These are phyloP conservation scores for Cinnamomum micranthum DNA, from an alignment of 164 flowering plant genomes.

Conservation along the genomic window DNA sequence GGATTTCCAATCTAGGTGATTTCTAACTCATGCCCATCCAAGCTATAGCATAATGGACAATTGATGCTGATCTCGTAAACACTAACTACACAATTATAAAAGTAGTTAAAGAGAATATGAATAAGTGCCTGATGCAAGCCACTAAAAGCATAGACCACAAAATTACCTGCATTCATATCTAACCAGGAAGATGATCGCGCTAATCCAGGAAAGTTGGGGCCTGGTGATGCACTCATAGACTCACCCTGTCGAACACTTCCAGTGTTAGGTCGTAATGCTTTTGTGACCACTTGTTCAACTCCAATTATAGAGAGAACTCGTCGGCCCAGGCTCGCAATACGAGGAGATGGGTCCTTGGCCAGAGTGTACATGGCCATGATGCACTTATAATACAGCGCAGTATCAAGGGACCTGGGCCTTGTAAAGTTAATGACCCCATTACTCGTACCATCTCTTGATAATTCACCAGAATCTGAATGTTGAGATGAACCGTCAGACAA, in stretches of 20 bases:
- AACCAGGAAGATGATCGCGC: constrained; percentile 96
- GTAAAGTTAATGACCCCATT: constrained; percentile 58
- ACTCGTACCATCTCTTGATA: constrained; percentile 47
- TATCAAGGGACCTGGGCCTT: constrained; percentile 58
- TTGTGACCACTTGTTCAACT: constrained; percentile 79
- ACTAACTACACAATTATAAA: background rate
- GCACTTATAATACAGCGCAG: constrained; percentile 70
- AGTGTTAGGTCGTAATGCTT: constrained; percentile 37
- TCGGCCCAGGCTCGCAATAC: constrained; percentile 74
- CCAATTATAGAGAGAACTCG: constrained; percentile 83
- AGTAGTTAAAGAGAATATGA: background rate
- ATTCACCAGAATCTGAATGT: constrained; percentile 80
- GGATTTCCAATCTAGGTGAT: background rate
- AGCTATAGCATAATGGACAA: background rate
- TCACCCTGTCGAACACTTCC: constrained; percentile 48
- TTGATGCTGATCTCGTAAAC: background rate
- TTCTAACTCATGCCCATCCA: background rate
- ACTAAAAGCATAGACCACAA: background rate
- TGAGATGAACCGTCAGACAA: constrained; percentile 91
- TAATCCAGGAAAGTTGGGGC: constrained; percentile 58
- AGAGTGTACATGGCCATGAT: constrained; percentile 73
- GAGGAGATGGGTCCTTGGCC: constrained; percentile 95
- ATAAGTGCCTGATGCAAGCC: background rate
- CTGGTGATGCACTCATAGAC: constrained; percentile 27
- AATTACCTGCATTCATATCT: constrained; percentile 81